Percentiles rank a stretch among this genome's conserved stretches.
Conservation (phyloP, 345 rosid genomes). For the Ricinus communis region DNA sequence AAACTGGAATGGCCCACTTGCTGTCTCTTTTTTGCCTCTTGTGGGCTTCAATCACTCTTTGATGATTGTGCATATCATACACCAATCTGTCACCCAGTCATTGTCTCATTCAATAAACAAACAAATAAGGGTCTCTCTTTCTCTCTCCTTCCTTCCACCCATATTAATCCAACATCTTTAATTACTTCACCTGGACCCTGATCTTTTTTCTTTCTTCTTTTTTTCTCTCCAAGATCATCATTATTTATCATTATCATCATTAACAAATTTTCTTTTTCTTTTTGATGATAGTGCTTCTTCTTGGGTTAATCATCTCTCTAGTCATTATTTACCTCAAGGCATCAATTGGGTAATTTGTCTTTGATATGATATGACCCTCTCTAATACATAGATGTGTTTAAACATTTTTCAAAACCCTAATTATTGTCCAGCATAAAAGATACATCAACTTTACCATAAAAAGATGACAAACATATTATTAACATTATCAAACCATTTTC, state of each 20-base stretch:
- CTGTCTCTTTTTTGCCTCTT: slow-evolving; percentile 44
- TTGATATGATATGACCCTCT: background rate
- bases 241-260: slow-evolving; percentile 10
- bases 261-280: background rate
- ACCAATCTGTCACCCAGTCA: slow-evolving; percentile 41
- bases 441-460: too few species aligned
- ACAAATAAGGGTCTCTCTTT: slow-evolving; percentile 29
- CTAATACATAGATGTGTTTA: too few species aligned
- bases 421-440: too few species aligned
- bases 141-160: slow-evolving; percentile 2
- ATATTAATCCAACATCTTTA: slow-evolving; percentile 16
- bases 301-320: slow-evolving; percentile 21
- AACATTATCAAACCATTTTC: too few species aligned
- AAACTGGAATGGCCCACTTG: slow-evolving; percentile 56
- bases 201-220: too few species aligned
- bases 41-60: slow-evolving; percentile 53
- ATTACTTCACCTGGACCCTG: slow-evolving; percentile 18
- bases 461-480: too few species aligned
- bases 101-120: slow-evolving; percentile 40
- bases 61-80: slow-evolving; percentile 45
- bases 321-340: slow-evolving; percentile 2
- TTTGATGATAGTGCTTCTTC: background rate
- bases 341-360: slow-evolving; percentile 10
- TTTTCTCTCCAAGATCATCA: slow-evolving; percentile 11
- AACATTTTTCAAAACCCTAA: too few species aligned